These are phyloP conservation scores for Leccinum truebloodii DNA, from an alignment of 768 basidiomycete genomes.

Conservation along the genomic window DNA sequence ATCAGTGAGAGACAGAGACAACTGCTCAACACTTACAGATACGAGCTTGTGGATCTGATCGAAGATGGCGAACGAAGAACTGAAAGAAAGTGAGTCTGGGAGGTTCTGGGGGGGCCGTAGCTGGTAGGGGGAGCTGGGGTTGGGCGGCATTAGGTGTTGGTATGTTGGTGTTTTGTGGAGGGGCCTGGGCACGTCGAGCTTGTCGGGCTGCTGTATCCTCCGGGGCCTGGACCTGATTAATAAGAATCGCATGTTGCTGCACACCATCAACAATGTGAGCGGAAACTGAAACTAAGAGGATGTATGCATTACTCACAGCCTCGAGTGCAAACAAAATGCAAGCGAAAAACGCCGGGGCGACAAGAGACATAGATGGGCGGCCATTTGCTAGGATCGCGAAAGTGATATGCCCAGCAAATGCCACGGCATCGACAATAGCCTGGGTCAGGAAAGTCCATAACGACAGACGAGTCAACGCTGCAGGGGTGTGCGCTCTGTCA, in stretches of 20 bases:
- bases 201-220: constrained; percentile 52
- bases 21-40: constrained; percentile 51
- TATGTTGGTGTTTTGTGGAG: constrained; percentile 6
- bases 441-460: constrained; percentile 83
- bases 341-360: constrained; percentile 83
- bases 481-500: constrained; percentile 73
- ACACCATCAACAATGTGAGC: neutral
- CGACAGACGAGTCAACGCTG: constrained; percentile 76
- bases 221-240: constrained; percentile 82
- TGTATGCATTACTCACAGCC: constrained; percentile 54
- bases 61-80: constrained; percentile 57
- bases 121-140: constrained; percentile 24
- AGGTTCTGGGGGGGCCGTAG: constrained; percentile 16
- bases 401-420: constrained; percentile 87
- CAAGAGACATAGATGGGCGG: constrained; percentile 72
- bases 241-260: constrained; percentile 82
- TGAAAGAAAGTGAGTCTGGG: constrained; percentile 38
- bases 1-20: neutral
- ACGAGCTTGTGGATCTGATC: constrained; percentile 70
- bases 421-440: constrained; percentile 76
- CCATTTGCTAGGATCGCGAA: constrained; percentile 87
- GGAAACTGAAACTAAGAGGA: neutral
- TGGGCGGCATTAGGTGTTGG: constrained; percentile 11
- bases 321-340: constrained; percentile 80
- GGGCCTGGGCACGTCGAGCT: constrained; percentile 17